Conservation (phyloP, 768 basidiomycete species). For the Pisolithus sp. region DNA sequence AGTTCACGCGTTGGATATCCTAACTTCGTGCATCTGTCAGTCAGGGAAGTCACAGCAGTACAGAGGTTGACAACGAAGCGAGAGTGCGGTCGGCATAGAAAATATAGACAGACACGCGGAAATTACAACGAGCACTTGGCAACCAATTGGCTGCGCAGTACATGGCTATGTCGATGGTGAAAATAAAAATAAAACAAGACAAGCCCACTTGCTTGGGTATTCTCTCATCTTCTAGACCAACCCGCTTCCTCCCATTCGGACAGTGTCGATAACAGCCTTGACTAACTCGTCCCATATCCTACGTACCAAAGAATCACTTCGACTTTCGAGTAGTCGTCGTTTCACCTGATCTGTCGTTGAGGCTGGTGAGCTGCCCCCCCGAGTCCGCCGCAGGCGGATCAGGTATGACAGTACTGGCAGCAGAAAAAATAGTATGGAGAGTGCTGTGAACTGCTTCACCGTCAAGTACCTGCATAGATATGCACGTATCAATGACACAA, state of each 20-base stretch:
- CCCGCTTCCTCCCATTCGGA: slow-evolving; percentile 73
- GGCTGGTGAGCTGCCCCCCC: slow-evolving; percentile 12
- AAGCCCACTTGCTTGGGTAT: not conserved
- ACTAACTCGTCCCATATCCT: slow-evolving; percentile 47
- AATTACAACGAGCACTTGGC: too few species aligned
- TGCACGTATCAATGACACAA: slow-evolving; percentile 41
- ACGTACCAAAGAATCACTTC: slow-evolving; percentile 30
- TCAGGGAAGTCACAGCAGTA: too few species aligned
- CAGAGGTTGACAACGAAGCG: too few species aligned
- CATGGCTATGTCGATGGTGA: not conserved
- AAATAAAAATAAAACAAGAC: not conserved
- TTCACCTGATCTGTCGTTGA: slow-evolving; percentile 54
- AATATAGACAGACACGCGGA: too few species aligned
- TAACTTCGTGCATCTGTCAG: too few species aligned
- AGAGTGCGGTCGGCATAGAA: too few species aligned
- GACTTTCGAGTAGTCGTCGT: slow-evolving; percentile 42
- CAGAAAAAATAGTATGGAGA: slow-evolving; percentile 36
- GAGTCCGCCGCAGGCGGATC: slow-evolving; percentile 45
- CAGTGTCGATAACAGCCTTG: slow-evolving; percentile 55
- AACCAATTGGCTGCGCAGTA: too few species aligned
- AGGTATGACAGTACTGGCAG: slow-evolving; percentile 40
- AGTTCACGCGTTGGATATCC: too few species aligned
- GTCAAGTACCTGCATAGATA: slow-evolving; percentile 44
- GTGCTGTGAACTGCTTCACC: slow-evolving; percentile 40
- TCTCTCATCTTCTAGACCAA: slow-evolving; percentile 41